Percentiles rank a stretch among this genome's conserved stretches.
Evolutionary conservation across 2,329 filamentous ascomycete genomes (phyloP).

Genomic region (Aureobasidium sp.): DNA sequence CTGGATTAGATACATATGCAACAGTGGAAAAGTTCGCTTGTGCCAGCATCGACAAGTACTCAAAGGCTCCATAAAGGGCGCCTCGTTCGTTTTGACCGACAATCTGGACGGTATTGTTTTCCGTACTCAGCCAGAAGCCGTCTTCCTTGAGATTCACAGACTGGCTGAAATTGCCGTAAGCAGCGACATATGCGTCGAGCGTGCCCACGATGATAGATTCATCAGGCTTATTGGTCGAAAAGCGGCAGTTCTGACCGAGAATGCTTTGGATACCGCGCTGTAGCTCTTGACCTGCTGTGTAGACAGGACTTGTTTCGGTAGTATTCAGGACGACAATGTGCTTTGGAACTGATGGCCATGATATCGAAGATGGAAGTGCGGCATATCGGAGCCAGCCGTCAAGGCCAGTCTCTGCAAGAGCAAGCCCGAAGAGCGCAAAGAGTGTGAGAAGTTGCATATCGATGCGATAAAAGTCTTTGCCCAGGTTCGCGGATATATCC

Average conservation of each 20-base stretch:
- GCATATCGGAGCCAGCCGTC: conserved; percentile 61
- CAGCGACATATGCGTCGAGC: conserved; percentile 35
- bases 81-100: conserved; percentile 60
- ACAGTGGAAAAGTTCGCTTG: conserved; percentile 49
- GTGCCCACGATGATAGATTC: conserved; percentile 45
- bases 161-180: conserved; percentile 29
- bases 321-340: conserved; percentile 49
- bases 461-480: not conserved
- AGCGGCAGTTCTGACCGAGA: conserved; percentile 37
- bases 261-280: conserved; percentile 52
- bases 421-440: conserved; percentile 25
- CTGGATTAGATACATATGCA: conserved; percentile 48
- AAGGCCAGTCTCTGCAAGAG: conserved; percentile 53
- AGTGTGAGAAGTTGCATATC: not conserved
- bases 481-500: not conserved
- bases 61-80: conserved; percentile 61
- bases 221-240: conserved; percentile 30
- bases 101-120: conserved; percentile 46
- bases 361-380: conserved; percentile 37
- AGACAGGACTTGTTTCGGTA: conserved; percentile 50
- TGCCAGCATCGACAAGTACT: conserved; percentile 59
- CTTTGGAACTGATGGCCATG: conserved; percentile 40
- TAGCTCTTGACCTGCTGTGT: conserved; percentile 54
- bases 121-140: conserved; percentile 55
- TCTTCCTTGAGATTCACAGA: conserved; percentile 44